These are phyloP conservation scores for Suillus paluster DNA, from an alignment of 768 basidiomycete genomes.

Conservation along the genomic window DNA sequence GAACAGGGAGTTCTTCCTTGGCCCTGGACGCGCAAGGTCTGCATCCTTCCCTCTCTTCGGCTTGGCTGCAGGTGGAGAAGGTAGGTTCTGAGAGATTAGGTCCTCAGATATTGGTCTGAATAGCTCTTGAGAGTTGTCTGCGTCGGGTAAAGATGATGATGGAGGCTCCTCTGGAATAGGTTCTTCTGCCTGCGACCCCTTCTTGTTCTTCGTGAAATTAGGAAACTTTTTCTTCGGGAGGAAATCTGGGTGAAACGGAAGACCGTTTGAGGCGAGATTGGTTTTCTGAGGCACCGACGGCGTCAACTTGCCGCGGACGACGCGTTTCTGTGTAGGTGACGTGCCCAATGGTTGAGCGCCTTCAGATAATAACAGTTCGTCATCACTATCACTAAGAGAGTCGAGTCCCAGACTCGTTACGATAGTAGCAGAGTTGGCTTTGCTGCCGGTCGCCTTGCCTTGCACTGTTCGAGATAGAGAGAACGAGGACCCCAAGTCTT, in stretches of 20 bases:
- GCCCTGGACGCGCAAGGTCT: neutral
- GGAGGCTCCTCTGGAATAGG: constrained; percentile 15
- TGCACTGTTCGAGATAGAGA: neutral
- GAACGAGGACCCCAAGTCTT: constrained; percentile 29
- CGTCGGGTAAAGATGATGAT: constrained; percentile 22
- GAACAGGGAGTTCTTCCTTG: neutral
- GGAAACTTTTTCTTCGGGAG: constrained; percentile 22
- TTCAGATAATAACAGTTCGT: constrained; percentile 34
- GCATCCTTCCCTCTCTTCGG: neutral
- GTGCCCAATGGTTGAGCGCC: constrained; percentile 16
- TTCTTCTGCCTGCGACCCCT: constrained; percentile 6
- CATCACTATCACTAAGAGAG: constrained; percentile 27
- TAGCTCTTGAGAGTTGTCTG: constrained; percentile 27
- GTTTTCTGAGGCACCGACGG: neutral
- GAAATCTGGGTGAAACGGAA: constrained; percentile 28
- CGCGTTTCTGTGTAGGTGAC: constrained; percentile 18
- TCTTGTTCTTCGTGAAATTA: constrained; percentile 44
- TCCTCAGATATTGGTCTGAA: constrained; percentile 24
- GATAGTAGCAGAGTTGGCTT: constrained; percentile 6
- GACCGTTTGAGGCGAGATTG: constrained; percentile 21
- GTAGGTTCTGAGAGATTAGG: constrained; percentile 2
- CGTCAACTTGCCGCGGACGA: constrained; percentile 12
- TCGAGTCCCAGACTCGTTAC: neutral
- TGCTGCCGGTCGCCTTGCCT: constrained; percentile 14
- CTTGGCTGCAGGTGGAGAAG: neutral